Evolutionary conservation across 2,329 filamentous ascomycete species (phyloP).

Genomic region (Pseudogymnoascus destructans): DNA sequence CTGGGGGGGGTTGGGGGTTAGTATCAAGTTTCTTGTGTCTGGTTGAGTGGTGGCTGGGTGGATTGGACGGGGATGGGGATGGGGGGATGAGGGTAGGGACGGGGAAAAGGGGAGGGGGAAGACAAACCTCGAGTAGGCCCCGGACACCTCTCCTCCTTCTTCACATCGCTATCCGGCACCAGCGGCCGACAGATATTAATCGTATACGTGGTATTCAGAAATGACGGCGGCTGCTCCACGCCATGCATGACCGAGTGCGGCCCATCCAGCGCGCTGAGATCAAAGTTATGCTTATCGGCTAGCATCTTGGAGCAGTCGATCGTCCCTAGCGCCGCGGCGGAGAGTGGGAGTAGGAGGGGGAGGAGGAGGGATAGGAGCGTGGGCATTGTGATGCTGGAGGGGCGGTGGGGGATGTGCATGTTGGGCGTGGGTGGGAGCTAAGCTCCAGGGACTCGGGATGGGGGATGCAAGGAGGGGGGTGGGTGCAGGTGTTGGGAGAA

Average conservation of each 20-base stretch:
- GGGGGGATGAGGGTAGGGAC: neutral
- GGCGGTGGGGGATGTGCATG: neutral
- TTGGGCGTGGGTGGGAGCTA: neutral
- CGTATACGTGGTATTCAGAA: slow-evolving; percentile 67
- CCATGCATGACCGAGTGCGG: slow-evolving; percentile 55
- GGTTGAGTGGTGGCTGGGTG: neutral
- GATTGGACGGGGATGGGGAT: neutral
- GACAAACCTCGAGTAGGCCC: slow-evolving; percentile 52
- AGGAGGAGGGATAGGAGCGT: slow-evolving; percentile 17
- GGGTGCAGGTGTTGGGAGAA: neutral
- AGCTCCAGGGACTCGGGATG: neutral
- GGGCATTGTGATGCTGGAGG: neutral
- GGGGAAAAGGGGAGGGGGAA: neutral
- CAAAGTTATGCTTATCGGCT: slow-evolving; percentile 46
- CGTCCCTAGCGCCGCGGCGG: slow-evolving; percentile 29
- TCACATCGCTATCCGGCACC: slow-evolving; percentile 43
- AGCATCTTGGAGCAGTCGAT: slow-evolving; percentile 51
- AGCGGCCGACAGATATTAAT: slow-evolving; percentile 62
- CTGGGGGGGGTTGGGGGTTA: slow-evolving; percentile 30
- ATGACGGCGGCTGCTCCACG: slow-evolving; percentile 33
- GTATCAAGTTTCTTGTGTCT: slow-evolving; percentile 1
- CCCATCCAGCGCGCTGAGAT: slow-evolving; percentile 50
- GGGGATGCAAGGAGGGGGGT: neutral
- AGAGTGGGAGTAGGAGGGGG: slow-evolving; percentile 22
- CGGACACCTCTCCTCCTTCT: slow-evolving; percentile 49